These are phyloP conservation scores for Solanum hybrid DNA, from an alignment of 305 asterid genomes.

Conservation along the genomic window DNA sequence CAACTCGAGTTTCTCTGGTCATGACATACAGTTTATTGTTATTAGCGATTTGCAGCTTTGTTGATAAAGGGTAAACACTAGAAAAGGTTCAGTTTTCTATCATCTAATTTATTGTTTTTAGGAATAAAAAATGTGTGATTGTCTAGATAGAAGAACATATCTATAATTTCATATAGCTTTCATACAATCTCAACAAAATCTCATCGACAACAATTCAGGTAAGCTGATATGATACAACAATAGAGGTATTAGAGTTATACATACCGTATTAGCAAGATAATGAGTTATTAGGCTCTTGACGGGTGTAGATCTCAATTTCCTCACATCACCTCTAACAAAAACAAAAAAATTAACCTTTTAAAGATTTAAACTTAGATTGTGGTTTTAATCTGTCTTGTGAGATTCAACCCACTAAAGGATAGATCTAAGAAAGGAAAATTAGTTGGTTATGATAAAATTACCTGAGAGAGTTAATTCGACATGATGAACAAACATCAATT, in stretches of 20 bases:
- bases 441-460: neutral
- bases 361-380: neutral
- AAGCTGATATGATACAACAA: neutral
- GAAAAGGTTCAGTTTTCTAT: too few species aligned
- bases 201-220: neutral
- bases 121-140: neutral
- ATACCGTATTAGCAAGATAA: neutral
- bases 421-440: neutral
- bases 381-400: neutral
- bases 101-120: neutral
- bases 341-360: neutral
- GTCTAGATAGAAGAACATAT: neutral
- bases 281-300: neutral
- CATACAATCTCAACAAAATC: neutral
- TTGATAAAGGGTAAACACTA: neutral
- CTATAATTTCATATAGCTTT: neutral
- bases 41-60: neutral
- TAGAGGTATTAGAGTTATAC: neutral
- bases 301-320: neutral
- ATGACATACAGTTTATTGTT: neutral
- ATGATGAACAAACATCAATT: neutral
- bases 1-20: neutral
- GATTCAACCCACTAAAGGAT: neutral
- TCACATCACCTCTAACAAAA: neutral
- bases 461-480: neutral